Conservation (phyloP, 176 grass and related monocot species). For the Tuctoria greenei region DNA sequence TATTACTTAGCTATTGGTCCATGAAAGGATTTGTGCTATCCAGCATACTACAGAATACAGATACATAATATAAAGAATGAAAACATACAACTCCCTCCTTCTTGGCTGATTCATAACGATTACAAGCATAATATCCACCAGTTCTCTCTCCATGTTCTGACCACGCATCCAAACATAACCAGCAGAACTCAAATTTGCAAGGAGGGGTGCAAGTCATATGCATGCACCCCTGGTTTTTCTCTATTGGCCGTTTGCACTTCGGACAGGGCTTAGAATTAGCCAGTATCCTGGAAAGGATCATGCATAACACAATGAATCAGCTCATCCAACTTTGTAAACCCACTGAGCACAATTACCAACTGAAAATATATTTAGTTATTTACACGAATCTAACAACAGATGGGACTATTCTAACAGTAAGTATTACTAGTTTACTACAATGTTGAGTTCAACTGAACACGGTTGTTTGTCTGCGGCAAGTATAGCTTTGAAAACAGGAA, state of each 20-base stretch:
- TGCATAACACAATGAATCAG: constrained; percentile 34
- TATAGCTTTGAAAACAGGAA: background rate
- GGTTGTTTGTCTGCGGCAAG: background rate
- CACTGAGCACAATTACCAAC: background rate
- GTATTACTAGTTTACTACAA: constrained; percentile 2
- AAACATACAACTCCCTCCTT: constrained; percentile 77
- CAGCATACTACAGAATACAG: constrained; percentile 2
- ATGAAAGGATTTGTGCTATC: background rate
- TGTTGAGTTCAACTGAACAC: background rate
- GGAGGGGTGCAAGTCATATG: constrained; percentile 97
- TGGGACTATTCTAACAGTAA: background rate
- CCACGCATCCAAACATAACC: constrained; percentile 89
- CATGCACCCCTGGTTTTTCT: constrained; percentile 98
- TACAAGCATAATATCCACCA: constrained; percentile 95
- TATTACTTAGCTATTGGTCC: background rate
- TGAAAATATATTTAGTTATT: constrained; percentile 13
- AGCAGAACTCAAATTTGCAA: constrained; percentile 98
- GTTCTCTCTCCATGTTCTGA: constrained; percentile 86
- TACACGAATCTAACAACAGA: background rate
- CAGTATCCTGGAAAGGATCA: constrained; percentile 69
- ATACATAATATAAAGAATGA: constrained; percentile 7
- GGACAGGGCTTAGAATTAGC: constrained; percentile 99
- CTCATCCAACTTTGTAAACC: constrained; percentile 18
- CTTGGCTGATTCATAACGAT: constrained; percentile 90
- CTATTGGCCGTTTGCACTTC: constrained; percentile 93